A percentile compares a stretch with the other conserved stretches of the same genome.
Evolutionary conservation across 2,329 filamentous ascomycete genomes (phyloP).

Genomic region (Stylonectria norvegica): DNA sequence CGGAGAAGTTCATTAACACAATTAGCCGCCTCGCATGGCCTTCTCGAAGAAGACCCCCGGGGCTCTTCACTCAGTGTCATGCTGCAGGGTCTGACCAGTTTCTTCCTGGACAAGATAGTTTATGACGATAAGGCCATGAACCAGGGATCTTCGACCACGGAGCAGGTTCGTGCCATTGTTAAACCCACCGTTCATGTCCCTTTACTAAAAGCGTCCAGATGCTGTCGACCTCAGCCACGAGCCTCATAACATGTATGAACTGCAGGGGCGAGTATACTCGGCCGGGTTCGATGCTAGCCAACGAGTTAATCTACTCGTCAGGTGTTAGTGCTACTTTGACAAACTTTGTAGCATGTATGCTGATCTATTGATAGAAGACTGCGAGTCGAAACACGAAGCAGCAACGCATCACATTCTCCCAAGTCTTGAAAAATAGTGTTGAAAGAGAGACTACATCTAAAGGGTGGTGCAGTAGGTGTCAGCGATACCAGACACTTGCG

Average conservation of each 20-base stretch:
- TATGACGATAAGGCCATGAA: slow-evolving; percentile 70
- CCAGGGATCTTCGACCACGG: slow-evolving; percentile 61
- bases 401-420: slow-evolving; percentile 70
- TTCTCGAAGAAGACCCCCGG: slow-evolving; percentile 80
- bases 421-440: slow-evolving; percentile 87
- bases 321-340: slow-evolving; percentile 25
- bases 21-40: slow-evolving; percentile 65
- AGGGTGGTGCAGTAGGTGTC: slow-evolving; percentile 91
- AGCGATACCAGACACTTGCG: slow-evolving; percentile 82
- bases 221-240: slow-evolving; percentile 67
- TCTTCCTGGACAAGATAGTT: slow-evolving; percentile 77
- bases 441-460: slow-evolving; percentile 84
- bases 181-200: not conserved
- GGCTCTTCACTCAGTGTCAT: slow-evolving; percentile 72
- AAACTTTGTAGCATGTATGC: not conserved
- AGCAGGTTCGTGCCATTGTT: slow-evolving; percentile 50
- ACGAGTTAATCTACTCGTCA: slow-evolving; percentile 77
- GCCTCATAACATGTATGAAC: slow-evolving; percentile 76
- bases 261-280: slow-evolving; percentile 84
- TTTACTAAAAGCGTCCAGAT: slow-evolving; percentile 30
- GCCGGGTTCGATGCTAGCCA: slow-evolving; percentile 74
- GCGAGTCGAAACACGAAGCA: slow-evolving; percentile 47
- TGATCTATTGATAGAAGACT: slow-evolving; percentile 40
- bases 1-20: slow-evolving; percentile 18
- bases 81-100: slow-evolving; percentile 81